phyloP scores from a whole-genome alignment of 306 rosid genomes.

The Cucurbita argyrosperma region DNA sequence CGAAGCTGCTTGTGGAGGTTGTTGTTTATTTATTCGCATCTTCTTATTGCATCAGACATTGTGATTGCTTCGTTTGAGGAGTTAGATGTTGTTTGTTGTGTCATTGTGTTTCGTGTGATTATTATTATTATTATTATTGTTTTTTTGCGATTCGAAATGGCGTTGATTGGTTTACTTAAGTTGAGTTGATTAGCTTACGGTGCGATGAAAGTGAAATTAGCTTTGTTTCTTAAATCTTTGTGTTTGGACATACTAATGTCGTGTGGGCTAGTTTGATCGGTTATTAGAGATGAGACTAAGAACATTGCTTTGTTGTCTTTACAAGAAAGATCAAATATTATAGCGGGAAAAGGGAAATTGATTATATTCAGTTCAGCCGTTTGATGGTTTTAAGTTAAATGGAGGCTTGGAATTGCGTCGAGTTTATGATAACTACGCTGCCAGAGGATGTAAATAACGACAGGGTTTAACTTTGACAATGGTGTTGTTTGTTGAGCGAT shows the following conservation, averaged over 20 bases:
- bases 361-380: background rate
- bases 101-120: background rate
- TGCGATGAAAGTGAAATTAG: background rate
- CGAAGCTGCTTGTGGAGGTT: constrained; percentile 68
- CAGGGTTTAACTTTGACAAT: background rate
- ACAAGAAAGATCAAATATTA: background rate
- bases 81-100: background rate
- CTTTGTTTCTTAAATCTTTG: background rate
- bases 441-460: background rate
- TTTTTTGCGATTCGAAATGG: background rate
- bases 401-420: background rate
- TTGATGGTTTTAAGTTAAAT: background rate
- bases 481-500: background rate
- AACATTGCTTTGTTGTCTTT: background rate
- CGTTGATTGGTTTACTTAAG: background rate
- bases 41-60: background rate
- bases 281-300: background rate
- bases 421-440: background rate
- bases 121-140: too few species aligned
- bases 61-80: background rate
- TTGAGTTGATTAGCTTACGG: background rate
- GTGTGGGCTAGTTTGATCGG: background rate
- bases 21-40: background rate
- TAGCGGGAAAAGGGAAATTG: background rate
- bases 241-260: background rate